phyloP scores from a whole-genome alignment of 83 land plant species.

The Larix sibirica region DNA sequence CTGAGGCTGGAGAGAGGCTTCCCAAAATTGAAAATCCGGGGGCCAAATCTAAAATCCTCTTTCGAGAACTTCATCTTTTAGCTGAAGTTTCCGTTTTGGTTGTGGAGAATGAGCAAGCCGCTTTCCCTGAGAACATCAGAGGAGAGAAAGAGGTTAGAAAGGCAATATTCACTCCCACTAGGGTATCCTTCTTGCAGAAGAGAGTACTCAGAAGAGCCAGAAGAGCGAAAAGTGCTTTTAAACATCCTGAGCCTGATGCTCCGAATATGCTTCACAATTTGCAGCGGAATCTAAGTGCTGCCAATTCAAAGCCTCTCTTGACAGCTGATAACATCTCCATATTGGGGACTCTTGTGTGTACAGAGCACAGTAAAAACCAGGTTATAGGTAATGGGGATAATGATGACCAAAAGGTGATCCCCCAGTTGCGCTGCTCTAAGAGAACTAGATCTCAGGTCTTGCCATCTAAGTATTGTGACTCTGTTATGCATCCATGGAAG shows the following conservation, averaged over 20 bases:
- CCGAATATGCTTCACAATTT: background rate
- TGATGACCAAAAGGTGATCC: background rate
- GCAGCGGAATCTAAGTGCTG: background rate
- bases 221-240: conserved; percentile 6
- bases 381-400: background rate
- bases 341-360: background rate
- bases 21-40: no score
- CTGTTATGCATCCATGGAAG: background rate
- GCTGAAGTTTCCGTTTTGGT: background rate
- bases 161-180: background rate
- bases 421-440: background rate
- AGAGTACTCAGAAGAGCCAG: background rate
- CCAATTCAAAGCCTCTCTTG: background rate
- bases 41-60: no score
- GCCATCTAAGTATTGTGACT: conserved; percentile 2
- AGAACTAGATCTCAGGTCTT: conserved; percentile 6
- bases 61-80: no score
- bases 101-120: background rate
- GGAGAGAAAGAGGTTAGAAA: background rate
- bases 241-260: background rate
- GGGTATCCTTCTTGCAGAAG: background rate
- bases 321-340: background rate
- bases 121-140: background rate
- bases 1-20: no score
- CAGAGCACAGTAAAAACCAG: background rate